A percentile compares a stretch with the other conserved stretches of the same genome.
Conservation (phyloP, 2,329 filamentous ascomycete species). For the Trematosphaeria pertusa region DNA sequence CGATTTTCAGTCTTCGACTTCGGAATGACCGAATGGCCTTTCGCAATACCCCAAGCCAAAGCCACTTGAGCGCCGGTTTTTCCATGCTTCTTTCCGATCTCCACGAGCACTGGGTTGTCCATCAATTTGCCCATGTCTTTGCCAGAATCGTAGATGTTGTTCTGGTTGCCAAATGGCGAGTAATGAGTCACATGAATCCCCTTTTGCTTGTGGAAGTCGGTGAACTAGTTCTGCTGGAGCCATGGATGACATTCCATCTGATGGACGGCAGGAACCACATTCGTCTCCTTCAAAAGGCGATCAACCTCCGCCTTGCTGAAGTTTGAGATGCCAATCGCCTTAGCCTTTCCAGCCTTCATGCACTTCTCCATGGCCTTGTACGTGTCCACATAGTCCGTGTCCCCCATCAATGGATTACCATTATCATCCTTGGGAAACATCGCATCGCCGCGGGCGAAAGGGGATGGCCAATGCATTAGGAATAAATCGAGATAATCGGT, state of each 20-base stretch:
- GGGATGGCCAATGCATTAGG: slow-evolving; percentile 79
- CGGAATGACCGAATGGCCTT: slow-evolving; percentile 42
- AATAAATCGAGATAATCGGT: slow-evolving; percentile 90
- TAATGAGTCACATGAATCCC: slow-evolving; percentile 44
- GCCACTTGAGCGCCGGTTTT: slow-evolving; percentile 83
- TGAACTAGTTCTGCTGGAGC: slow-evolving; percentile 36
- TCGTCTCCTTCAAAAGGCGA: slow-evolving; percentile 56
- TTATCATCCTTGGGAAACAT: slow-evolving; percentile 61
- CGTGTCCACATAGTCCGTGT: slow-evolving; percentile 38
- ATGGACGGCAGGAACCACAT: slow-evolving; percentile 38
- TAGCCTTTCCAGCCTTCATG: slow-evolving; percentile 42
- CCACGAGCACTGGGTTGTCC: slow-evolving; percentile 67
- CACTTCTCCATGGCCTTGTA: slow-evolving; percentile 51
- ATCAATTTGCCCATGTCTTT: slow-evolving; percentile 48
- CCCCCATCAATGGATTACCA: slow-evolving; percentile 30
- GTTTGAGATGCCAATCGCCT: slow-evolving; percentile 44
- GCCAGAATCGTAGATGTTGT: slow-evolving; percentile 39
- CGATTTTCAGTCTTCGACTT: slow-evolving; percentile 41
- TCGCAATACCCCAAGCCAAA: slow-evolving; percentile 85
- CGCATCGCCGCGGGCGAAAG: slow-evolving; percentile 74
- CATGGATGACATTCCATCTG: slow-evolving; percentile 43
- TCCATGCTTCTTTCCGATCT: slow-evolving; percentile 69
- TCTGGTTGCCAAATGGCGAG: slow-evolving; percentile 45
- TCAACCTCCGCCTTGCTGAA: slow-evolving; percentile 53
- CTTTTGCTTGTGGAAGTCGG: slow-evolving; percentile 33